Evolutionary conservation across 2,329 filamentous ascomycete species (phyloP), one percentile per base, ranked within the genome.

Genomic region (Fusarium domesticum): DNA sequence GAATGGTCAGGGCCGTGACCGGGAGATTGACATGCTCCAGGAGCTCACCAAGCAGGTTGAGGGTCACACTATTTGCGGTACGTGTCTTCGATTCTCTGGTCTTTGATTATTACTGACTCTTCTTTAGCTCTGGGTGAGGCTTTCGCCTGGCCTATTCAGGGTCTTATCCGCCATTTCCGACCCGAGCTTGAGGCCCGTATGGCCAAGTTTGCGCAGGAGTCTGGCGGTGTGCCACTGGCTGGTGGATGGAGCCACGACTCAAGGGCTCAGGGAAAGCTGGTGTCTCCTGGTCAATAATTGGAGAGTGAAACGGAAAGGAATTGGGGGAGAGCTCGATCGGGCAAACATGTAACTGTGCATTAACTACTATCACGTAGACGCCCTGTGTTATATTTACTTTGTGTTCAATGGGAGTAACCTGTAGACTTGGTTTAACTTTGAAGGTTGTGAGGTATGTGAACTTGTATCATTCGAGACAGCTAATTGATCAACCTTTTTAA

Each of bases 21-120:
- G 93, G 50, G 93, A 98, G 74, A 98, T 98, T 67, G 93, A 98
- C 69, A 98, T 98, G 93, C 81, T 98, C 57, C 93, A 96, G 75
- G 93, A 98, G 77, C 75, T 98, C 59, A 98, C 93, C 53, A 98
- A 98, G 80, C 93, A 98, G 74, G 93, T 98, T 50, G 93, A 98
- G 75, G 93, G 93, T 10, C 93, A 98, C 77, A 97, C 93, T 37
- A 98, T 98, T 64, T 98, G 93, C 72, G 93, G 84, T 87, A 80
- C 66, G 82, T 75, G 44, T 35, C 5, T 5, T 16, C 3, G 12
- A 11, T n/a, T 10, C 6, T 1, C 25, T 10, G 32, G 12, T 17
- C 37, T 10, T 16, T 31, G 3, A 15, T n/a, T 28, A 11, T 7
- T 56, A 58, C 60, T 71, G 56, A 70, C 64, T 50, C 37, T 28